Conservation (phyloP, 495 filamentous ascomycete genomes). For the Penicillium pancosmium region DNA sequence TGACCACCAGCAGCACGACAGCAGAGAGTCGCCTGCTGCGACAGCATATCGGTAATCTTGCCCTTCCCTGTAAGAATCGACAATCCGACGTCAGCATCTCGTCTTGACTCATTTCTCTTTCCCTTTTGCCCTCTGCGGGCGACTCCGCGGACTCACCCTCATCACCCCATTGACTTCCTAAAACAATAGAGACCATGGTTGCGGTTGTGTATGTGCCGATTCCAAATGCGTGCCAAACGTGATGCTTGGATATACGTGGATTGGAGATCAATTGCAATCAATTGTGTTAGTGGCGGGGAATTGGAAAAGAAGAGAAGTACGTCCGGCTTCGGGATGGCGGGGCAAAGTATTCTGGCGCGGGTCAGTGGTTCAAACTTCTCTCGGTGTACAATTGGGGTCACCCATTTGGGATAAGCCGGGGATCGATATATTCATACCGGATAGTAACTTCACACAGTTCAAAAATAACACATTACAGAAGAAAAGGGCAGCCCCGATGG, state of each 20-base stretch:
- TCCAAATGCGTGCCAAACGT: conserved; percentile 8
- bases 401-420: background rate
- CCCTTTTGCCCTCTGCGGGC: background rate
- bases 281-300: conserved; percentile 22
- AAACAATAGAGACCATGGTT: conserved; percentile 61
- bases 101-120: conserved; percentile 6
- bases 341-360: conserved; percentile 23
- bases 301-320: conserved; percentile 25
- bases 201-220: conserved; percentile 2
- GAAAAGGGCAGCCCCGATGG: background rate
- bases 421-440: background rate
- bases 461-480: background rate
- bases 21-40: conserved; percentile 58
- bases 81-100: no score
- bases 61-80: conserved; percentile 55
- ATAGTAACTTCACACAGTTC: no score
- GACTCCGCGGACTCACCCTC: conserved; percentile 50
- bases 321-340: conserved; percentile 29
- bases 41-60: conserved; percentile 70
- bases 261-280: conserved; percentile 13
- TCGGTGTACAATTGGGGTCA: conserved; percentile 17
- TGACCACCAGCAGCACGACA: conserved; percentile 69
- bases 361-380: conserved; percentile 15
- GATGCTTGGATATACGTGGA: conserved; percentile 13
- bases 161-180: conserved; percentile 70